Evolutionary conservation across 306 rosid genomes (phyloP), one percentile per base, ranked within the genome.

Genomic region (Lablab purpureus): DNA sequence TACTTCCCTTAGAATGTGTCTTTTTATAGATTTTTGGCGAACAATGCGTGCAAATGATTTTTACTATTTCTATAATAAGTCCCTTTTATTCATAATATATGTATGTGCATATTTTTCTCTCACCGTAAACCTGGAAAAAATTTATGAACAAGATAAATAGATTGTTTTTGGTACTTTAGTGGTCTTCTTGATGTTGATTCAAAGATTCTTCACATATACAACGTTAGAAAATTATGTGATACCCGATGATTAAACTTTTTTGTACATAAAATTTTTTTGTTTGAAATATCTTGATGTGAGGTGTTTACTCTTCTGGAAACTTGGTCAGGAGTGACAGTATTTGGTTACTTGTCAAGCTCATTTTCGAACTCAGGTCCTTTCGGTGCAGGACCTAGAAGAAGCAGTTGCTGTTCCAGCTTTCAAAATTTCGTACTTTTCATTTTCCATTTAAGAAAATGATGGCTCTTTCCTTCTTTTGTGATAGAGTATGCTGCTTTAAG

Each of bases 281-380:
- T 56, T 41, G 28, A 62, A 50, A 71, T 3, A 55, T 62, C 18
- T 65, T 14, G 65, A 19, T 27, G 21, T 27, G 25, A 51, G 27
- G 32, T 63, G 67, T 23, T 50, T 23, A 74, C 56, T 51, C 74
- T 43, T 46, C 45, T 75, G 59, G 11, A 75, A 75, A 75, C 55
- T 21, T 40, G 4, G 58, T 62, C 65, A 80, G 60, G n/a, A 5
- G 72, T 34, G 81, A 58, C 71, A 67, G 80, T n/a, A 37, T 34
- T 67, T 69, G 72, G 72, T 81, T 56, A 58, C 85, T 68, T 68
- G 81, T 69, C 85, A 74, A 59, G 28, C 43, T 75, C 51, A 69
- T 49, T 75, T 75, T 59, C 0, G 10, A 60, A 9, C 81, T 60
- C 78, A 49, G 54, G 85, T 82, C 85, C 49, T 76, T 45, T 84